Percentiles rank a stretch among this genome's conserved stretches.
phyloP scores from a whole-genome alignment of 2,329 filamentous ascomycete species.

The Nothopassalora personata region DNA sequence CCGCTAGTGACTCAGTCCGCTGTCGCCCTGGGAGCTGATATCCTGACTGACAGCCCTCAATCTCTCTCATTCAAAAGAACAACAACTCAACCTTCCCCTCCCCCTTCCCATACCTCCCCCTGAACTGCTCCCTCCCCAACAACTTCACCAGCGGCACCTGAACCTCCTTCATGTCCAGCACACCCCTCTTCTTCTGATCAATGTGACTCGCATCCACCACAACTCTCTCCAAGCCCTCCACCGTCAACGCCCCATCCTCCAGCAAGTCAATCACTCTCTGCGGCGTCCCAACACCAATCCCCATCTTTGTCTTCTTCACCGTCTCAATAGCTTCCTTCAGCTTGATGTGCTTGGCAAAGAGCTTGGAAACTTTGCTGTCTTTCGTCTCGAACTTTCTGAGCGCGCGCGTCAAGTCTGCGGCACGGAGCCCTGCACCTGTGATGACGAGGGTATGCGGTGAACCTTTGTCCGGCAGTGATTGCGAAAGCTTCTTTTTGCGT shows the following conservation, averaged over 20 bases:
- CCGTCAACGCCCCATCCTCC: slow-evolving; percentile 67
- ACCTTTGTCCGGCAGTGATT: slow-evolving; percentile 60
- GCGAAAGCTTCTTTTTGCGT: slow-evolving; percentile 49
- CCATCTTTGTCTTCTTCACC: slow-evolving; percentile 63
- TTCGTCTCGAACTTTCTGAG: slow-evolving; percentile 76
- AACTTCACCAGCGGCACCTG: slow-evolving; percentile 74
- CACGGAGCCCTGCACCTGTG: slow-evolving; percentile 75
- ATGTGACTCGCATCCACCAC: slow-evolving; percentile 89
- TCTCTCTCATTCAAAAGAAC: slow-evolving; percentile 53
- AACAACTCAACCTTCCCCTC: slow-evolving; percentile 52
- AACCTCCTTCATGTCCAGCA: slow-evolving; percentile 93
- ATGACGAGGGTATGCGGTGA: slow-evolving; percentile 76
- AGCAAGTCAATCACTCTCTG: slow-evolving; percentile 75
- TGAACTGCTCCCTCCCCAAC: slow-evolving; percentile 65
- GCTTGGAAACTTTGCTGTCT: slow-evolving; percentile 72
- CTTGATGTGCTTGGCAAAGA: slow-evolving; percentile 99
- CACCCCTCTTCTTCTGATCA: slow-evolving; percentile 87
- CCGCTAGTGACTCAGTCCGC: no score
- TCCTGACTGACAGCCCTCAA: no score
- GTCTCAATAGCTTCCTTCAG: slow-evolving; percentile 76
- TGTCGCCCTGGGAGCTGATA: no score
- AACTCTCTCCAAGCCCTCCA: slow-evolving; percentile 68
- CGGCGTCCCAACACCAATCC: slow-evolving; percentile 87
- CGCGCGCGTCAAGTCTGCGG: slow-evolving; percentile 74
- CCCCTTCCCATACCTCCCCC: slow-evolving; percentile 58